Evolutionary conservation across 164 flowering plant species (phyloP), one percentile per base, ranked within the genome.

Genomic region (Nymphaea thermarum): DNA sequence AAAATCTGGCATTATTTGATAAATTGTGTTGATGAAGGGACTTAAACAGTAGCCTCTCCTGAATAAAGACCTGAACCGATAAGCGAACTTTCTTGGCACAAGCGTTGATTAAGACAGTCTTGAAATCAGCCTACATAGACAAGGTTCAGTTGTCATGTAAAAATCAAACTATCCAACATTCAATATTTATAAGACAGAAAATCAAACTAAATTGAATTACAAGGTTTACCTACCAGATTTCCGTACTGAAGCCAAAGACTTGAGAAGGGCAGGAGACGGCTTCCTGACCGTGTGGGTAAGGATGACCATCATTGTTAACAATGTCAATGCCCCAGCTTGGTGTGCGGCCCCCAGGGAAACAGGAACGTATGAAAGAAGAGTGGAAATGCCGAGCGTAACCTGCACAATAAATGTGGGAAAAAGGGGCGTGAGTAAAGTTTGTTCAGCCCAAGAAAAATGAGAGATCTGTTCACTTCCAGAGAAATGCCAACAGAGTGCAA

Each of bases 321-420:
- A 89, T 43, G 93, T 90, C 62, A 94, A 71, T 43, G 98, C 96
- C 57, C 98, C 99, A 62, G 96, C 99, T 71, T 91, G 98, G 77
- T 94, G 98, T 53, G 98, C 99, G 41, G 86, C 73, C 64, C 92
- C 98, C 15, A 77, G 87, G 2, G 92, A 87, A 47, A 85, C 93
- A 3, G 96, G 98, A 41, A 94, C 99, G 60, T 94, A 91, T 0
- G 96, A 83, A 5, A 94, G 78, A 55, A 94, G 95, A 14, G 99
- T 94, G 44, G 96, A 81, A 77, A 94, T 77, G 62, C 99, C 99
- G 59, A 94, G 66, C 0, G 94, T 86, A 17, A 91, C 98, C 99
- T 91, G 87, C 78, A 80, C 63, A 4, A 8, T 55, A 10, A 10
- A 55, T 55, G 16, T 8, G 60, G 16, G 16, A 8, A 10, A 55